These are phyloP conservation scores for Ustilago sp. DNA, from an alignment of 1,284 basidiomycete genomes.

Conservation along the genomic window DNA sequence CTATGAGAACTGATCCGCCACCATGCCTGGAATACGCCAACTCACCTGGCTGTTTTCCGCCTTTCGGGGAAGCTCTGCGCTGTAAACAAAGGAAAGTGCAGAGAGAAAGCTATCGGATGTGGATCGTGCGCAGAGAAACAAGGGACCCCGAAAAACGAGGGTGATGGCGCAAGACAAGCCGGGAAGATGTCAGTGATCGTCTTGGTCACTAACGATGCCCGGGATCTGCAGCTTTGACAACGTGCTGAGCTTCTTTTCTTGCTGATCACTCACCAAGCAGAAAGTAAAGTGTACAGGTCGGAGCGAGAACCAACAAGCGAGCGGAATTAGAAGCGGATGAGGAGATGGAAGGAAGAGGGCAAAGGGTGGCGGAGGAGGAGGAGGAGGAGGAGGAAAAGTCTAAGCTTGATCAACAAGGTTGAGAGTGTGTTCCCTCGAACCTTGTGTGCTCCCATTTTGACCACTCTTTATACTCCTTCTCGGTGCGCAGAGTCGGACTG, in stretches of 20 bases:
- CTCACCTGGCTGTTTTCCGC: conserved; percentile 10
- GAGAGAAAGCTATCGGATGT: neutral
- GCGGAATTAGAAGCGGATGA: neutral
- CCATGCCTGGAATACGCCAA: conserved; percentile 1
- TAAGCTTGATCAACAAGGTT: conserved; percentile 37
- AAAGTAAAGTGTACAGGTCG: neutral
- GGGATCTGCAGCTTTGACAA: neutral
- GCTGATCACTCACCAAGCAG: neutral
- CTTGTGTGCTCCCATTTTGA: neutral
- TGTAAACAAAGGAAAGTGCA: conserved; percentile 3
- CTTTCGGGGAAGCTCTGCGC: neutral
- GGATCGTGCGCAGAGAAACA: neutral
- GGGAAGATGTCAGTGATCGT: neutral
- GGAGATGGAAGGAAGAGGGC: neutral
- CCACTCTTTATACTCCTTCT: conserved; percentile 7
- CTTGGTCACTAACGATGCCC: neutral
- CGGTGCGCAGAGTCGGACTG: neutral
- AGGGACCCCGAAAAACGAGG: conserved; percentile 21
- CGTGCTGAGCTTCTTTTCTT: neutral
- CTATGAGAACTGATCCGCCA: neutral
- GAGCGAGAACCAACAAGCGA: neutral
- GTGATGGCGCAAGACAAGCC: neutral
- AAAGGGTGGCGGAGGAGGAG: neutral
- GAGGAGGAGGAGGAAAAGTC: neutral
- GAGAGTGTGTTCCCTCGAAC: conserved; percentile 26